These are phyloP conservation scores for Poteriospumella lacustris DNA, from an alignment of 108 stramenopile species.

Conservation along the genomic window DNA sequence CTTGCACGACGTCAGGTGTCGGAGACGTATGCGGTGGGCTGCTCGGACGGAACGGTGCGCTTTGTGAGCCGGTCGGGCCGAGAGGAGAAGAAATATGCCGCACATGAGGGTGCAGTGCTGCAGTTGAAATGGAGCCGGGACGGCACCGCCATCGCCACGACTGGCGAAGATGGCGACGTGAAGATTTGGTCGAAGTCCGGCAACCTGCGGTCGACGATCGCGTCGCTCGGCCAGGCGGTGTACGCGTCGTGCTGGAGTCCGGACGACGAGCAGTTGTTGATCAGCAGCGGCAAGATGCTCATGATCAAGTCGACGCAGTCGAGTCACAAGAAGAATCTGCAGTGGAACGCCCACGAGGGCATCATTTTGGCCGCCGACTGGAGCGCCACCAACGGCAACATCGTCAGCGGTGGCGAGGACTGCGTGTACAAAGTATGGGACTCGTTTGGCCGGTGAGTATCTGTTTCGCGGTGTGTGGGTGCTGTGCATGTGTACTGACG, in stretches of 20 bases:
- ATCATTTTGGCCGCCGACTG: slow-evolving; percentile 54
- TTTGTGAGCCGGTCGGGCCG: slow-evolving; percentile 50
- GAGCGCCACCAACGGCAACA: slow-evolving; percentile 43
- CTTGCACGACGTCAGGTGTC: neutral
- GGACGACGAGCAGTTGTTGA: slow-evolving; percentile 50
- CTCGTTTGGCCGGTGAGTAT: slow-evolving; percentile 24
- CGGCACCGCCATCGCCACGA: slow-evolving; percentile 56
- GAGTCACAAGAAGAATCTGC: slow-evolving; percentile 39
- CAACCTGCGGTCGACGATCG: slow-evolving; percentile 56
- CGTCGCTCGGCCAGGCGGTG: slow-evolving; percentile 44
- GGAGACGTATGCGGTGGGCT: slow-evolving; percentile 53
- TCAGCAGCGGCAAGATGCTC: slow-evolving; percentile 41
- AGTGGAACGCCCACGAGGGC: slow-evolving; percentile 59
- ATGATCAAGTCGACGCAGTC: slow-evolving; percentile 41
- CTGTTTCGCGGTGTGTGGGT: slow-evolving; percentile 15
- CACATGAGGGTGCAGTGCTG: slow-evolving; percentile 54
- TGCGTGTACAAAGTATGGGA: slow-evolving; percentile 59
- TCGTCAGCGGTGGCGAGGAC: slow-evolving; percentile 63
- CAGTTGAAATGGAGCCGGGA: slow-evolving; percentile 56
- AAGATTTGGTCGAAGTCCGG: slow-evolving; percentile 62
- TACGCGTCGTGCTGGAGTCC: slow-evolving; percentile 56
- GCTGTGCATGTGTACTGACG: no score
- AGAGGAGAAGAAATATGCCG: slow-evolving; percentile 56
- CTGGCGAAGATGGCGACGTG: slow-evolving; percentile 66
- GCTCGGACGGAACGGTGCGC: slow-evolving; percentile 58